Evolutionary conservation across 75 land plant genomes (phyloP).

Genomic region (Ceratopteris richardii): DNA sequence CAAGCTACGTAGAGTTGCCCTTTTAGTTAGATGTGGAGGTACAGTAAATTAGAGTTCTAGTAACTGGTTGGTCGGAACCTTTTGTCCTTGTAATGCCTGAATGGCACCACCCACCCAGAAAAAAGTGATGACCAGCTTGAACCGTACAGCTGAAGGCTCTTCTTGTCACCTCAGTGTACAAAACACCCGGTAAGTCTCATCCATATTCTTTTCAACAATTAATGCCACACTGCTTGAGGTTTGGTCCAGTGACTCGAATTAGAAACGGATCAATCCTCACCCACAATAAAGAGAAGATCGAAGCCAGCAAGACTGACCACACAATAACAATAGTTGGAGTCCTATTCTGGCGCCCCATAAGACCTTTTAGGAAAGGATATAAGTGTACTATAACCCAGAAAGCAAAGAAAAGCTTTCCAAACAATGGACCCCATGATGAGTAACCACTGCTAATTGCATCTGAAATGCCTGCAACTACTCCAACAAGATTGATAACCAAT

Average conservation of each 20-base stretch:
- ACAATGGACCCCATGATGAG: constrained; percentile 87
- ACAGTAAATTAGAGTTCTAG: too few relatives aligned
- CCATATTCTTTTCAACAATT: constrained; percentile 34
- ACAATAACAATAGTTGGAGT: constrained; percentile 85
- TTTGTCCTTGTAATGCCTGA: too few relatives aligned
- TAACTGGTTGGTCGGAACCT: too few relatives aligned
- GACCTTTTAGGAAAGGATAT: constrained; percentile 83
- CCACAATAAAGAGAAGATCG: constrained; percentile 88
- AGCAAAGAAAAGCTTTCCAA: constrained; percentile 83
- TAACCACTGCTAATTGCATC: constrained; percentile 76
- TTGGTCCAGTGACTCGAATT: constrained; percentile 11
- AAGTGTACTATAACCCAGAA: constrained; percentile 86
- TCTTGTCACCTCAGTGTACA: too few relatives aligned
- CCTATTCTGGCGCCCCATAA: constrained; percentile 73
- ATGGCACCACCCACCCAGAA: too few relatives aligned
- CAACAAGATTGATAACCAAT: constrained; percentile 65
- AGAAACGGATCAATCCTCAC: constrained; percentile 75
- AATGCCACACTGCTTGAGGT: constrained; percentile 53
- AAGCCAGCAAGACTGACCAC: constrained; percentile 82
- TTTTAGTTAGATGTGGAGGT: too few relatives aligned
- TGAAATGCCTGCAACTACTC: constrained; percentile 80
- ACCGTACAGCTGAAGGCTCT: too few relatives aligned
- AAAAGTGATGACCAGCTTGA: too few relatives aligned
- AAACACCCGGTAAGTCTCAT: too few relatives aligned
- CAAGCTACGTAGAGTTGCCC: too few relatives aligned